Evolutionary conservation across 2,329 filamentous ascomycete species (phyloP), one percentile per base, ranked within the genome.

Genomic region (Thielaviopsis euricoi): DNA sequence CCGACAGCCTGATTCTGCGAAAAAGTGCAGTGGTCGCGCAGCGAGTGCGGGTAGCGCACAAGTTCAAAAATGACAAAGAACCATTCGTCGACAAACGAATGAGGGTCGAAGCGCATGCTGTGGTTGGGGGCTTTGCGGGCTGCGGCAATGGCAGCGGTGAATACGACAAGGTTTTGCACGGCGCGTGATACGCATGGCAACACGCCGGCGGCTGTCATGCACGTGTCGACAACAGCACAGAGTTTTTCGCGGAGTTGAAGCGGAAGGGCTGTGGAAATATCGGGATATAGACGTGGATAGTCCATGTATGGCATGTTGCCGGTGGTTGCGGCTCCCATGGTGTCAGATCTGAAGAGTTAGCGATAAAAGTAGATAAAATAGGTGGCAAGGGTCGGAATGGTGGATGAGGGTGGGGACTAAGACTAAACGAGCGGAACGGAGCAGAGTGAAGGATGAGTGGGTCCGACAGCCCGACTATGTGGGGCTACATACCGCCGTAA

Each of bases 41-140:
- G 29, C 13, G 58, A 60, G 29, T 53, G 53, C n/a, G 58, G 58
- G 43, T 60, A 55, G 23, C 49, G 46, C 26, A 57, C 56, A n/a
- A 60, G 55, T 15, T 49, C 43, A 21, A 55, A 49, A 12, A 60
- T 9, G 12, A 60, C 58, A 26, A 52, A 52, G 37, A 60, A 60
- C 58, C 58, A 60, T 21, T 60, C 58, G 29, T 60, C 58, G 17
- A 55, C 55, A 53, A 60, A 60, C 21, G 51, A 48, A 17, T 58
- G 52, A 9, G 58, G 58, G 17, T 60, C 55, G 48, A 60, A 60
- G 37, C 55, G 52, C 33, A 58, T 46, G 5, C 52, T 55, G 12
- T 56, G 55, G 19, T 46, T 33, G 6, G 58, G 58, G 6, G 55
- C 58, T 21, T 60, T 60, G 10, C 48, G 46, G 23, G 58, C 22